These are phyloP conservation scores for Globisporangium irregulare DNA, from an alignment of 352 stramenopile genomes.

Conservation along the genomic window DNA sequence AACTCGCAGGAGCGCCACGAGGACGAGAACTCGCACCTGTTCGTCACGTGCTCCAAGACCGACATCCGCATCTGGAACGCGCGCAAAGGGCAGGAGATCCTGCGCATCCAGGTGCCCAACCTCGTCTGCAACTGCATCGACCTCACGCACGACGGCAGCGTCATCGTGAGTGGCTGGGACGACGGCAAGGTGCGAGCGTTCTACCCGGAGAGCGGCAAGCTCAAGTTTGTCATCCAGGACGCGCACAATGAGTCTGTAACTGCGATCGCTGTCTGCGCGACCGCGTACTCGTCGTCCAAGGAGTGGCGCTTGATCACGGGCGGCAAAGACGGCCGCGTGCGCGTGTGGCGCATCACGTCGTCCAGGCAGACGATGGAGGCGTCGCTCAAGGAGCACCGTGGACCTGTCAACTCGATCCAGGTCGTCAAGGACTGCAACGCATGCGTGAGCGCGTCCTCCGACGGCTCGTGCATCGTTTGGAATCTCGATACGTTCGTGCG, in stretches of 20 bases:
- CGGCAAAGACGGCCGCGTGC: slow-evolving; percentile 92
- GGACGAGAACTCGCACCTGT: slow-evolving; percentile 90
- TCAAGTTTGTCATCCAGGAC: slow-evolving; percentile 97
- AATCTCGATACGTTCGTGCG: slow-evolving; percentile 92
- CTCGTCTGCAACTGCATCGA: slow-evolving; percentile 95
- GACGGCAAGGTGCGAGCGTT: slow-evolving; percentile 97
- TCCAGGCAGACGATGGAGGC: slow-evolving; percentile 94
- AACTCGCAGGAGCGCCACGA: slow-evolving; percentile 35
- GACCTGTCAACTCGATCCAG: slow-evolving; percentile 90
- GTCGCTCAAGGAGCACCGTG: slow-evolving; percentile 95
- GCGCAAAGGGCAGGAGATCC: slow-evolving; percentile 89
- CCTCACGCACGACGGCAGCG: slow-evolving; percentile 83
- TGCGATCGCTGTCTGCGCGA: slow-evolving; percentile 87
- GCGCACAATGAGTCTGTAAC: slow-evolving; percentile 95
- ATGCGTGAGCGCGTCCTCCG: slow-evolving; percentile 75
- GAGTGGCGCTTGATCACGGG: slow-evolving; percentile 93
- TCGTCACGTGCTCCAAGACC: slow-evolving; percentile 92
- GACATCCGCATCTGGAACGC: slow-evolving; percentile 97
- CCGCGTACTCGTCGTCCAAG: slow-evolving; percentile 37
- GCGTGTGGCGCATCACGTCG: slow-evolving; percentile 92
- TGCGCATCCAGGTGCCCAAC: slow-evolving; percentile 96
- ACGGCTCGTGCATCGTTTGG: slow-evolving; percentile 95
- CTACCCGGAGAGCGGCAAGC: slow-evolving; percentile 93
- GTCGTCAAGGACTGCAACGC: slow-evolving; percentile 68
- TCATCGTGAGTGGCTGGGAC: slow-evolving; percentile 95